These are phyloP conservation scores for Beauveria bassiana DNA, from an alignment of 2,329 filamentous ascomycete species.

Conservation along the genomic window DNA sequence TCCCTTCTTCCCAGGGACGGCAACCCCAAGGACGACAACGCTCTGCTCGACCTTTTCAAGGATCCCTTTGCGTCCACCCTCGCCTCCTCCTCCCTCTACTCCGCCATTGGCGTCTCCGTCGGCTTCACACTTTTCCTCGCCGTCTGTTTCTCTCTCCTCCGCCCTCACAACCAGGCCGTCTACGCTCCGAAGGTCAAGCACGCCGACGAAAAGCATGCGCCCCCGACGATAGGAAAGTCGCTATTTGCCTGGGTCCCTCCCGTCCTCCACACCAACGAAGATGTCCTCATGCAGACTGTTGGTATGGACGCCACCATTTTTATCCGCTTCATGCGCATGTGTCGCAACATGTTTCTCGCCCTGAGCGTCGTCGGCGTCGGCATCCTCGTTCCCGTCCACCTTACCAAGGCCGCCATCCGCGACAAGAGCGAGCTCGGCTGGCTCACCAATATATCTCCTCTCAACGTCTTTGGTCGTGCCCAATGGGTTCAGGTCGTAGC, in stretches of 20 bases:
- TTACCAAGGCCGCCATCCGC: conserved; percentile 34
- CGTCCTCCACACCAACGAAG: conserved; percentile 69
- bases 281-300: conserved; percentile 68
- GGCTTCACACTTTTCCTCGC: conserved; percentile 67
- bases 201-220: conserved; percentile 82
- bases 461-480: conserved; percentile 41
- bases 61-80: conserved; percentile 40
- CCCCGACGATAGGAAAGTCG: conserved; percentile 79
- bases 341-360: conserved; percentile 76
- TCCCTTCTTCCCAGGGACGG: conserved; percentile 2
- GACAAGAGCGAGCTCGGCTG: conserved; percentile 27
- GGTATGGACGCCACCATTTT: conserved; percentile 91
- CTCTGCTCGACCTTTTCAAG: conserved; percentile 41
- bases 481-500: conserved; percentile 55
- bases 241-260: conserved; percentile 81
- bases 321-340: conserved; percentile 82
- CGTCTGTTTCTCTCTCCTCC: conserved; percentile 76
- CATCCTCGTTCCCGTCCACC: conserved; percentile 76
- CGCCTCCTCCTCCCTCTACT: conserved; percentile 44
- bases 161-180: conserved; percentile 84
- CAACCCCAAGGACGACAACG: conserved; percentile 27
- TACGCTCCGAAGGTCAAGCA: conserved; percentile 93
- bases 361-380: conserved; percentile 65
- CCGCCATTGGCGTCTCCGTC: conserved; percentile 73
- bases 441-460: conserved; percentile 54